phyloP scores from a whole-genome alignment of 345 rosid species.

The Euclidium syriacum region DNA sequence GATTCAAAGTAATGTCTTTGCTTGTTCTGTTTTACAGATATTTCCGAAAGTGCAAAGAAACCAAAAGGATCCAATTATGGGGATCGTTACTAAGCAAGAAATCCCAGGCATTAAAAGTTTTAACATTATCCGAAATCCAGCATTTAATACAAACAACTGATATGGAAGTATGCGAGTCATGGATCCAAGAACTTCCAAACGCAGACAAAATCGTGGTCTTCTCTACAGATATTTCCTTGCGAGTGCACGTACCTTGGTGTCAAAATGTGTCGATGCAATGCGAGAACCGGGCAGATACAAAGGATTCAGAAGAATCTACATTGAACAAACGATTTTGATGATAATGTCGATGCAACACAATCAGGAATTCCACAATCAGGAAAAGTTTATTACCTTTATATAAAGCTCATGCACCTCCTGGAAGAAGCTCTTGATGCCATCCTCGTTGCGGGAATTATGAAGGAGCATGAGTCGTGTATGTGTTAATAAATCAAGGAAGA shows the following conservation, averaged over 20 bases:
- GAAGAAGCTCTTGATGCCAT: constrained; percentile 90
- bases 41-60: neutral
- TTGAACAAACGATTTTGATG: neutral
- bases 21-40: neutral
- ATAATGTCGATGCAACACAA: neutral
- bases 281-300: constrained; percentile 91
- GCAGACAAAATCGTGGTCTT: neutral
- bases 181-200: neutral
- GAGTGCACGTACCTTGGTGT: constrained; percentile 87
- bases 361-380: neutral
- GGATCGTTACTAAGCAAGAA: neutral
- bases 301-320: constrained; percentile 88
- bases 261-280: constrained; percentile 80
- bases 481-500: constrained; percentile 46
- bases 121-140: neutral
- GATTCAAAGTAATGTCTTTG: neutral
- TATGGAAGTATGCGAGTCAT: neutral
- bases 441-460: constrained; percentile 92
- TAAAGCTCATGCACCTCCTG: constrained; percentile 40
- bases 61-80: neutral
- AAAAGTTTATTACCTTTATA: constrained; percentile 17
- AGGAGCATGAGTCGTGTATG: constrained; percentile 95
- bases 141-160: neutral
- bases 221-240: constrained; percentile 82
- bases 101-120: neutral